Percentiles rank a stretch among this genome's conserved stretches.
Conservation (phyloP, 352 stramenopile genomes). For the Phytophthora colocasiae region DNA sequence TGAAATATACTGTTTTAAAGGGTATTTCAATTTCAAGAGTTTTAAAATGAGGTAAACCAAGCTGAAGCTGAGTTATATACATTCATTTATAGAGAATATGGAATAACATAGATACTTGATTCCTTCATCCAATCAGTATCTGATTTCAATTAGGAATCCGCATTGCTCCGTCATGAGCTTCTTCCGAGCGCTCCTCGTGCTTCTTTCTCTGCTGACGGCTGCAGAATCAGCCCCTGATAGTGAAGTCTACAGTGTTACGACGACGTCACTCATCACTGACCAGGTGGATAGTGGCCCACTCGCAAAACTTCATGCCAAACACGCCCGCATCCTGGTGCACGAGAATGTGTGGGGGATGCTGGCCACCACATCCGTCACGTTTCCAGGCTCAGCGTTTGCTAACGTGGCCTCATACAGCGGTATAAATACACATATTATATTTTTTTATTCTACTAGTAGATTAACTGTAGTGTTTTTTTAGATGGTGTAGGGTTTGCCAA, state of each 20-base stretch:
- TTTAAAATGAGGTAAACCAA: too few species aligned
- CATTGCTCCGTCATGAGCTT: not conserved
- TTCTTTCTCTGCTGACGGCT: constrained; percentile 12
- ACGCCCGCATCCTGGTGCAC: constrained; percentile 68
- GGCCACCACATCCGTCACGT: constrained; percentile 61
- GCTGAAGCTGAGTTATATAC: too few species aligned
- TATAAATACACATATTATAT: constrained; percentile 17
- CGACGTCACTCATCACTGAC: constrained; percentile 9
- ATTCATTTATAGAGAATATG: too few species aligned
- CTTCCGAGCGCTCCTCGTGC: not conserved
- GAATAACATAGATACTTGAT: not conserved
- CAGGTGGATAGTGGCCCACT: constrained; percentile 18
- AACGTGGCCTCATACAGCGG: constrained; percentile 76
- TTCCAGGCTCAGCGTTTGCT: constrained; percentile 53
- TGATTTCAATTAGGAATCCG: too few species aligned
- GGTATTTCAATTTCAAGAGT: too few species aligned
- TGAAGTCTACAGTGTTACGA: constrained; percentile 22
- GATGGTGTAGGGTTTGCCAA: constrained; percentile 59
- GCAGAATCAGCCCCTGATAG: not conserved
- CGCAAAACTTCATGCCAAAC: constrained; percentile 37
- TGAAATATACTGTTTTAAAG: too few species aligned
- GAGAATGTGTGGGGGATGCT: constrained; percentile 68
- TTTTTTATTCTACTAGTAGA: not conserved
- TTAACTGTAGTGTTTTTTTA: constrained; percentile 15
- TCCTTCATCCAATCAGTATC: constrained; percentile 19